Conservation (phyloP, 352 stramenopile genomes). For the Globisporangium polare region DNA sequence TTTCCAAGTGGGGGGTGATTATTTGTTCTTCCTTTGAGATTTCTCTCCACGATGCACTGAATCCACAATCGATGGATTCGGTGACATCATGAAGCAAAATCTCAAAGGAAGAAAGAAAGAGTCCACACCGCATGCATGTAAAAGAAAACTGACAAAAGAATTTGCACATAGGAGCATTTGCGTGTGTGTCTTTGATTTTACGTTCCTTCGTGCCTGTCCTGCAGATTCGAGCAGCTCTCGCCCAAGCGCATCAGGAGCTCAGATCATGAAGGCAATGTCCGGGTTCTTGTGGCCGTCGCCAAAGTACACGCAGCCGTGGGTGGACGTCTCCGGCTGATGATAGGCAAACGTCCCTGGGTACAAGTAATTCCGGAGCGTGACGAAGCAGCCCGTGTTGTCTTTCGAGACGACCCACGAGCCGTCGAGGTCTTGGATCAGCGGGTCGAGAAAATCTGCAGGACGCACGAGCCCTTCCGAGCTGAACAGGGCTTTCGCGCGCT, state of each 20-base stretch:
- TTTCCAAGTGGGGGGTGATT: neutral
- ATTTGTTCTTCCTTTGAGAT: neutral
- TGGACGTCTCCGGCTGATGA: conserved; percentile 45
- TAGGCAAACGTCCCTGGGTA: conserved; percentile 68
- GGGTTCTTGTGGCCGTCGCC: conserved; percentile 72
- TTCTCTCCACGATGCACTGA: conserved; percentile 1
- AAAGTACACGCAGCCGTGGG: conserved; percentile 73
- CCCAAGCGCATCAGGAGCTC: conserved; percentile 4
- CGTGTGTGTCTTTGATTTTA: neutral
- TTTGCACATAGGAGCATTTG: conserved; percentile 1
- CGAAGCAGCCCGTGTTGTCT: conserved; percentile 60
- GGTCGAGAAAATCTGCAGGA: conserved; percentile 63
- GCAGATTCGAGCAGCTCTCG: neutral
- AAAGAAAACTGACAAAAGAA: neutral
- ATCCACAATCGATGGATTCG: conserved; percentile 3
- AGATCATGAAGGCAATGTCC: conserved; percentile 75
- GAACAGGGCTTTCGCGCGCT: conserved; percentile 51
- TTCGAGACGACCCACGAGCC: conserved; percentile 54
- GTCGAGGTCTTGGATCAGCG: conserved; percentile 62
- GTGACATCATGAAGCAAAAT: neutral
- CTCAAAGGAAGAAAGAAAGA: neutral
- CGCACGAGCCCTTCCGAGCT: conserved; percentile 56
- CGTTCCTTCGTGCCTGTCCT: neutral
- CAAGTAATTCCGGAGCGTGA: conserved; percentile 59
- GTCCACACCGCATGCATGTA: neutral